Base-by-base conservation (phyloP, 2,329 filamentous ascomycete species). In the Bipolaris bicolor region DNA sequence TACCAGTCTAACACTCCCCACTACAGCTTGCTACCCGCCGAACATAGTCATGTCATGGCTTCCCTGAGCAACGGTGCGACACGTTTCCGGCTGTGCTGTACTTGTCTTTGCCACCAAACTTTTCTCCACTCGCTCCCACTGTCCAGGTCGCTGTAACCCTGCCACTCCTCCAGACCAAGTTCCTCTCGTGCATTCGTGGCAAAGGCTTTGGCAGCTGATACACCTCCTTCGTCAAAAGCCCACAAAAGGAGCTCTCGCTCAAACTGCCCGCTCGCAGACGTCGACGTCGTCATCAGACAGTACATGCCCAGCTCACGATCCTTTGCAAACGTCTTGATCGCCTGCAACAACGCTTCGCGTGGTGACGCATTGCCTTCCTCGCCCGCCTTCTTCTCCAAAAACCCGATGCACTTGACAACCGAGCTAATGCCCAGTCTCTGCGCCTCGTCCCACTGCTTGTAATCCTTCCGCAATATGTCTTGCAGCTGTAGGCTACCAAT, bases 381-480 rank as follows among this genome's bases (percentile, higher is more conserved):
- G 2, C 77, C 80, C 1, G 84, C 84, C 64, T 86, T 85, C 13
- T 75, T 67, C 10, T 85, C 71, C 37, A 93, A 75, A 60, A 87
- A 90, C 4, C 77, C 75, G 5, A 93, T 75, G n/a, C 83, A 77
- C 63, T 86, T 86, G 3, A 90, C 85, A 2, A 88, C 81, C 40
- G 85, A 85, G 66, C 86, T 85, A 52, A 91, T 86, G n/a, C 90
- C 90, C 4, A 94, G 80, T 16, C 77, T 80, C 36, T 86, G 70
- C 49, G 75, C 78, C 10, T 78, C 78, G 10, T 77, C 78, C 90
- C 90, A 95, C 70, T 90, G 83, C 78, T 96, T 96, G 77, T 93
- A 96, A 77, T 96, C 91, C 74, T 94, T 94, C 62, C 89, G 82
- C 50, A 94, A 76, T 37, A 93, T 83, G 65, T 93, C 90, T 20